Evolutionary conservation across 805 yeast species (phyloP).

Genomic region (Ogataea populi-albae): DNA sequence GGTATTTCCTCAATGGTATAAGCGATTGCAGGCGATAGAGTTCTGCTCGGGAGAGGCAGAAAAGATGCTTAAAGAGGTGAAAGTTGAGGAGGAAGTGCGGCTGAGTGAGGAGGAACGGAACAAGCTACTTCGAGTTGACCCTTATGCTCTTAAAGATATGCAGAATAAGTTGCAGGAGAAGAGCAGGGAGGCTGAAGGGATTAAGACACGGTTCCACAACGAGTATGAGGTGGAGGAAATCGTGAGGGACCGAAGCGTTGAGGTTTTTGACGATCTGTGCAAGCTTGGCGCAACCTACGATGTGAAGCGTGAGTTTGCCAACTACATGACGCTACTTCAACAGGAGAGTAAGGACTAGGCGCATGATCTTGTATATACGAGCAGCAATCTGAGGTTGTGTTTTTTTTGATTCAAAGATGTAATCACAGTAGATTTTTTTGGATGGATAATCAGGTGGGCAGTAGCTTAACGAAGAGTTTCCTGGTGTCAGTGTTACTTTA

Average conservation of each 20-base stretch:
- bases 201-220: slow-evolving; percentile 38
- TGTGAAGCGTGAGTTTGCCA: slow-evolving; percentile 15
- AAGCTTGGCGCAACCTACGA: slow-evolving; percentile 11
- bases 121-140: slow-evolving; percentile 41
- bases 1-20: slow-evolving; percentile 47
- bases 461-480: too few species aligned
- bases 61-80: slow-evolving; percentile 31
- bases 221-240: slow-evolving; percentile 42
- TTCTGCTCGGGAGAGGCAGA: slow-evolving; percentile 39
- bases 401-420: too few species aligned
- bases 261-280: slow-evolving; percentile 37
- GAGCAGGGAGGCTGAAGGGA: slow-evolving; percentile 26
- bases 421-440: too few species aligned
- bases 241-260: slow-evolving; percentile 34
- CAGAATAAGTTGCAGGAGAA: slow-evolving; percentile 30
- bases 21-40: slow-evolving; percentile 38
- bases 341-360: background rate
- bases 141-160: slow-evolving; percentile 46
- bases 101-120: slow-evolving; percentile 20
- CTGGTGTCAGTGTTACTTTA: too few species aligned
- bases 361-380: too few species aligned
- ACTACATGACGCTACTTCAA: slow-evolving; percentile 7
- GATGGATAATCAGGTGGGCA: too few species aligned
- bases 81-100: slow-evolving; percentile 18
- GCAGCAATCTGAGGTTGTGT: too few species aligned